Base-by-base conservation (phyloP, 2,329 filamentous ascomycete genomes). In the Alternaria solani region DNA sequence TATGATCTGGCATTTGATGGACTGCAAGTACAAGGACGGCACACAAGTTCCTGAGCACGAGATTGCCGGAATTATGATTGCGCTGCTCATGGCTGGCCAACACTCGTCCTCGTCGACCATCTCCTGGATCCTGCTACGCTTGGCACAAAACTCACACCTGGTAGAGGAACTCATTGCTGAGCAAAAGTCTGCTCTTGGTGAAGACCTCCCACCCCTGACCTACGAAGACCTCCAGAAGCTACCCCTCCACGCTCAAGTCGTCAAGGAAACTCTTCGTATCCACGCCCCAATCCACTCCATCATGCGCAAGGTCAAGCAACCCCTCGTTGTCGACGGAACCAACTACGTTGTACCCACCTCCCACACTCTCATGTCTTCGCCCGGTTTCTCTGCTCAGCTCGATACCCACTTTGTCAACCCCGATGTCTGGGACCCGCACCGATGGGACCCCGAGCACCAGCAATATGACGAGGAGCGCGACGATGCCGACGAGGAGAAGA, bases 271-370 rank as follows among this genome's bases (percentile, higher is more conserved):
- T 3, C 89, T 97, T 39, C 91, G 94, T 64, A 84, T 97, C 16
- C 92, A 97, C 78, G 91, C 93, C 1, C 94, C 94, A 1, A 97
- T 98, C 73, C 94, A 97, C 85, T 95, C 92, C 51, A 96, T 98
- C 74, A 88, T 98, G 85, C 92, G 94, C 71, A 91, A 92, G 70
- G 94, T 97, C 78, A 97, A 94, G 83, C 87, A 88, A 67, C 93
- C 94, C 60, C 92, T 97, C 87, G 86, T 88, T 11, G 87, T 97
- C 26, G 88, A 93, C 30, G 91, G 91, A 66, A 96, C 92, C 42
- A 90, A 90, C 69, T 96, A 90, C 75, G 88, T 92, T 57, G 88
- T 98, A 66, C 94, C 94, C 7, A 87, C 91, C 5, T 88, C 86
- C 44, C 93, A 96, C 81, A 88, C 87, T 38, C 88, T 98, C 44